Conservation (phyloP, 1,139 yeast species). For the Geotrichum citri-aurantii region DNA sequence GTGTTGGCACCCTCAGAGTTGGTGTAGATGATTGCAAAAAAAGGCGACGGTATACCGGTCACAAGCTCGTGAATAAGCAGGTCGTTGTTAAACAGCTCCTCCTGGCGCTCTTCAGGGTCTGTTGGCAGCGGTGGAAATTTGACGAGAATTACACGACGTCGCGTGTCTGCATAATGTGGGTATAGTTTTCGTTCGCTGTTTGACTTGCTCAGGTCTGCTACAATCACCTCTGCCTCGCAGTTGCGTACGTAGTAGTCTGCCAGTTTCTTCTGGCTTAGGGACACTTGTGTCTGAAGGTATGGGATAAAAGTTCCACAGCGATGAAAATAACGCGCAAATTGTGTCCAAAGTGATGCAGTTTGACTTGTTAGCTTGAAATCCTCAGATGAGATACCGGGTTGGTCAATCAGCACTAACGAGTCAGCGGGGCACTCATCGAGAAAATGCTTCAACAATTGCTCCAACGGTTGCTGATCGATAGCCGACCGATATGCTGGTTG, state of each 20-base stretch:
- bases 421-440: conserved; percentile 63
- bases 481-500: conserved; percentile 31
- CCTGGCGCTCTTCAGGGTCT: conserved; percentile 29
- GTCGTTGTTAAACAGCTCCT: conserved; percentile 44
- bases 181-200: conserved; percentile 37
- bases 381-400: conserved; percentile 58
- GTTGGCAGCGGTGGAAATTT: conserved; percentile 35
- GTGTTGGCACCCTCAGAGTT: conserved; percentile 10
- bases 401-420: conserved; percentile 60
- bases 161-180: conserved; percentile 49
- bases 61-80: conserved; percentile 37
- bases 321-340: conserved; percentile 49
- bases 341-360: conserved; percentile 42
- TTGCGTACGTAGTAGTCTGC: conserved; percentile 35
- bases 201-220: conserved; percentile 3
- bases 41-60: conserved; percentile 31
- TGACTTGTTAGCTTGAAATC: conserved; percentile 43
- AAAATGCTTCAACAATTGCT: conserved; percentile 43
- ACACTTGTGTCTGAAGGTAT: conserved; percentile 47
- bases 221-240: conserved; percentile 32
- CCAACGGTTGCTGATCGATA: conserved; percentile 24
- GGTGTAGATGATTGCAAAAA: conserved; percentile 29
- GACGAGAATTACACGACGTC: conserved; percentile 54
- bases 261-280: conserved; percentile 46
- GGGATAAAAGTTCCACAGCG: conserved; percentile 61